Base-by-base conservation (phyloP, 2,329 filamentous ascomycete species). In the Hypoxylon rubiginosum region DNA sequence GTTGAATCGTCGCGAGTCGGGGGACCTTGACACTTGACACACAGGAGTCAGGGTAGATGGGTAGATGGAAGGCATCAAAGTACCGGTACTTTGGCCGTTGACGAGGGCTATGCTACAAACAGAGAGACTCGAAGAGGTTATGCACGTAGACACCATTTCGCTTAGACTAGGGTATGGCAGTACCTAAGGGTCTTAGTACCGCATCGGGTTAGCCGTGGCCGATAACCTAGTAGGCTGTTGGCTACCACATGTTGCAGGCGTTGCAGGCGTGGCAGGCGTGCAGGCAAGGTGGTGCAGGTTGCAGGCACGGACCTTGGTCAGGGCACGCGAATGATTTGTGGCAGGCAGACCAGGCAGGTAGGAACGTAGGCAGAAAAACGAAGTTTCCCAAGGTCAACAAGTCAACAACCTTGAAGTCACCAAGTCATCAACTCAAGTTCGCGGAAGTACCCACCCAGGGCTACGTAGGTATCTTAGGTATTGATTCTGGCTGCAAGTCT, bases 391-490 rank as follows among this genome's bases (percentile, higher is more conserved):
- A 34, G 32, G 32, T 34, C 32, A 13, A 4, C 34, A 39, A 39
- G 34, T 39, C 34, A 39, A 13, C 39, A 43, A 43, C n/a, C n/a
- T n/a, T n/a, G n/a, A n/a, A n/a, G n/a, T 39, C 34, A 39, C 34
- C 39, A 43, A 43, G 39, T 43, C 39, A 43, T 21, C 39, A 43
- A 43, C 6, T 43, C 50, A 61, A 65, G 64, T 69, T 69, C 58
- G 61, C 58, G 53, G 24, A 69, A 52, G 64, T 64, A 69, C 58
- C 64, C 64, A 67, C 64, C 13, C 43, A 45, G 6, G 50, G 64
- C 56, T 64, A 64, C 64, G 66, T 62, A 66, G 58, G 66, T 68
- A 68, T 55, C 66, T 68, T 64, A 67, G 61, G 64, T 67, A 67
- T 48, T 64, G 57, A 61, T 43, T 36, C 57, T 53, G 30, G 66